Evolutionary conservation across 2,329 filamentous ascomycete species (phyloP), one percentile per base, ranked within the genome.

Genomic region (Sporothrix phasma): DNA sequence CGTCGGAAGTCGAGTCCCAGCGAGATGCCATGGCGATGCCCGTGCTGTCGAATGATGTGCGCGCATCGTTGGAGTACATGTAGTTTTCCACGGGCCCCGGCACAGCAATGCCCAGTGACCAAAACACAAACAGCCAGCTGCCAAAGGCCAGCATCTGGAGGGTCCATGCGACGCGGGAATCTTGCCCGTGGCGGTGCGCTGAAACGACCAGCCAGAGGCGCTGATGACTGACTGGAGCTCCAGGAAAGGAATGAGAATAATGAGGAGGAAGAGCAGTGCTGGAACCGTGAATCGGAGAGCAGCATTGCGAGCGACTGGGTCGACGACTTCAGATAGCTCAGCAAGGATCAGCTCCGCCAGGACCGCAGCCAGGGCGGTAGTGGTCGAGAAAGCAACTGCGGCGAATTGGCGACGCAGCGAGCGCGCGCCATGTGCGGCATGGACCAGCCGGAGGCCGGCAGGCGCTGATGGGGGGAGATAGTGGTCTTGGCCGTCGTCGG

Each of bases 311-410:
- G 89, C 89, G 37, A 79, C 78, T 6, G 85, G 81, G 67, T 87
- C 82, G n/a, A 90, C 81, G 5, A 88, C 80, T 70, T 90, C 89
- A 29, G 89, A 86, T 49, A 96, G 90, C 75, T 96, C 91, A 70
- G 89, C 91, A 8, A 96, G 81, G 53, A 96, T 89, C 68, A 96
- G 77, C 74, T 92, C 87, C 2, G 86, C 90, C 53, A 96, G 79
- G 1, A 93, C 89, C 43, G 88, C 83, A 5, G 90, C 88, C 8
- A 95, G 80, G 1, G 85, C 90, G 41, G 94, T 84, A 10, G 89
- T 95, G 0, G 85, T 82, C 6, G 89, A 86, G 74, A 95, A 95
- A 1, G 88, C 85, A 64, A 82, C 76, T 15, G 85, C 86, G 1
- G 85, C 82, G 13, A 82, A 72, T 26, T 79, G 76, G 46, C 82